A percentile compares a stretch with the other conserved stretches of the same genome.
phyloP scores from a whole-genome alignment of 129 eudicot genomes.

The Artemisia argyi region DNA sequence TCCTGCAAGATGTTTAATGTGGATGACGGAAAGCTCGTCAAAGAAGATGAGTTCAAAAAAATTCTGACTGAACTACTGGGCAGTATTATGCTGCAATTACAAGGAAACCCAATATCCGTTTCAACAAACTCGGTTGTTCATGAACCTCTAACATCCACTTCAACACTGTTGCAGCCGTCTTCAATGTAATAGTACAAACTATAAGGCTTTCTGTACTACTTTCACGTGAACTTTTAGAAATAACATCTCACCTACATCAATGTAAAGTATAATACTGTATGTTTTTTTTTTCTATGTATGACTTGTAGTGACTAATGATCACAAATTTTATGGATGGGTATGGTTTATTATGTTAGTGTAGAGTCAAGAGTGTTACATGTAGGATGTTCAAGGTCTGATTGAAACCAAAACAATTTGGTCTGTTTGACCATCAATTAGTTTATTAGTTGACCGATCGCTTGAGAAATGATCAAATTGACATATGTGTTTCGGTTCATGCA shows the following conservation, averaged over 20 bases:
- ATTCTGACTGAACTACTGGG: constrained; percentile 68
- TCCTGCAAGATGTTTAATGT: constrained; percentile 73
- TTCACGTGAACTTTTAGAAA: constrained; percentile 17
- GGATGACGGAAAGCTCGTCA: constrained; percentile 71
- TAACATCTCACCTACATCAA: constrained; percentile 19
- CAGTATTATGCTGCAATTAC: constrained; percentile 79
- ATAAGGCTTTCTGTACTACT: constrained; percentile 25
- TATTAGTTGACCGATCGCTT: too few relatives aligned
- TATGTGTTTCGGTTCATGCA: too few relatives aligned
- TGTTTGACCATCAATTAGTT: too few relatives aligned
- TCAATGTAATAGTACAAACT: constrained; percentile 33
- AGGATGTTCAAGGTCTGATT: too few relatives aligned
- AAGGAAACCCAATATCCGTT: constrained; percentile 78
- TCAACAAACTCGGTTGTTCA: constrained; percentile 89
- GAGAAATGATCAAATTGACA: too few relatives aligned
- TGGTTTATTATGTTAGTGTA: background rate
- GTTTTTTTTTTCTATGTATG: constrained; percentile 17
- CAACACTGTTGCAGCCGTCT: constrained; percentile 60
- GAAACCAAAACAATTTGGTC: too few relatives aligned
- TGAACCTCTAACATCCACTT: constrained; percentile 67
- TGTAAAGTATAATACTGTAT: constrained; percentile 25
- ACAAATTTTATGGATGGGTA: background rate
- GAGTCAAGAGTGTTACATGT: too few relatives aligned
- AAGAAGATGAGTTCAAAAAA: constrained; percentile 93
- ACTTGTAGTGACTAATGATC: constrained; percentile 19